phyloP scores from a whole-genome alignment of 2,329 filamentous ascomycete genomes.

The Zalaria sp. region DNA sequence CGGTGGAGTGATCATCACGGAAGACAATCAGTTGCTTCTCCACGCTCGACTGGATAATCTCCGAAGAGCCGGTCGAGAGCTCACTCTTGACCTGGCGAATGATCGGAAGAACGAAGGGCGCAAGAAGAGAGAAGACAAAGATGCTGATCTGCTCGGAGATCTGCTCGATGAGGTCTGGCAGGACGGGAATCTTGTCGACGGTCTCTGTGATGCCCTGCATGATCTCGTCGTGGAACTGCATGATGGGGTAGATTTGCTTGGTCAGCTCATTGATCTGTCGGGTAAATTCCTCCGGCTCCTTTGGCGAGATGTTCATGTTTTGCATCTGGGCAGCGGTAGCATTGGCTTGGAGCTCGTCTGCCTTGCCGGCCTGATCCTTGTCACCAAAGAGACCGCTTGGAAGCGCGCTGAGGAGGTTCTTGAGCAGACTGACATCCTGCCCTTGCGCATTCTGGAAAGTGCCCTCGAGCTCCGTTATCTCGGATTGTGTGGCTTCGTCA shows the following conservation, averaged over 20 bases:
- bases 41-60: slow-evolving; percentile 75
- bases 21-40: slow-evolving; percentile 81
- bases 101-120: slow-evolving; percentile 74
- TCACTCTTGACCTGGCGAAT: slow-evolving; percentile 78
- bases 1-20: slow-evolving; percentile 56
- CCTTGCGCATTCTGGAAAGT: slow-evolving; percentile 51
- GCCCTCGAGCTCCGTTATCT: slow-evolving; percentile 52
- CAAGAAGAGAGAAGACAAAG: slow-evolving; percentile 84
- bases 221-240: slow-evolving; percentile 81
- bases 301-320: slow-evolving; percentile 52
- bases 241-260: slow-evolving; percentile 71
- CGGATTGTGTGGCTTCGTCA: slow-evolving; percentile 34
- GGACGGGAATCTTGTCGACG: slow-evolving; percentile 71
- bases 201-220: slow-evolving; percentile 65
- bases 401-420: slow-evolving; percentile 67
- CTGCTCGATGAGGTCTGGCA: slow-evolving; percentile 75
- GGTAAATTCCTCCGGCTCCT: slow-evolving; percentile 73
- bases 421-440: slow-evolving; percentile 58
- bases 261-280: slow-evolving; percentile 59
- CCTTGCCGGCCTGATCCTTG: slow-evolving; percentile 58
- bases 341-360: slow-evolving; percentile 67
- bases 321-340: slow-evolving; percentile 49
- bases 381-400: slow-evolving; percentile 68
- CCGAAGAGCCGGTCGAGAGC: slow-evolving; percentile 69
- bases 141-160: slow-evolving; percentile 75